phyloP scores from a whole-genome alignment of 2,329 filamentous ascomycete species.

The Ceratocystis lukuohia region DNA sequence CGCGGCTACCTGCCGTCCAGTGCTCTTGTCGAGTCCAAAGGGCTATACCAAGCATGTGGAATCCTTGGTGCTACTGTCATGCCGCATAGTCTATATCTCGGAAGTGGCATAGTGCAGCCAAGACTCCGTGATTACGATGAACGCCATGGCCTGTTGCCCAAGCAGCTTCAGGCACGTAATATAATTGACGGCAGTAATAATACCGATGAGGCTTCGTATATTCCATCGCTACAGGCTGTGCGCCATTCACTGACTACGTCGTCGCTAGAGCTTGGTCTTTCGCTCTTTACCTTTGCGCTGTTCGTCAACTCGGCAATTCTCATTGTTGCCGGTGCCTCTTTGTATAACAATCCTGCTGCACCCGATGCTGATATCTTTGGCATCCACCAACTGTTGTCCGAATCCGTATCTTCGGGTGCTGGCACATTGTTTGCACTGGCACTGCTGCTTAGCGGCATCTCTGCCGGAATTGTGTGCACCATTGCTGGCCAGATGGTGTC shows the following conservation, averaged over 20 bases:
- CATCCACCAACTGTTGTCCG: constrained; percentile 60
- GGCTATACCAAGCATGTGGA: constrained; percentile 57
- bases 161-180: constrained; percentile 19
- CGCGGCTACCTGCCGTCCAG: constrained; percentile 50
- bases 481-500: constrained; percentile 82
- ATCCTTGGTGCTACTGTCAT: constrained; percentile 66
- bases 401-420: constrained; percentile 57
- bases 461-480: constrained; percentile 76
- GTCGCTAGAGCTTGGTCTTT: constrained; percentile 54
- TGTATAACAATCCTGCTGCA: constrained; percentile 50
- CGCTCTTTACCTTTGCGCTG: constrained; percentile 68
- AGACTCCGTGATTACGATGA: constrained; percentile 51
- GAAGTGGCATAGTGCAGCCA: constrained; percentile 55
- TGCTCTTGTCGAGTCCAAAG: constrained; percentile 43
- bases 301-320: constrained; percentile 77
- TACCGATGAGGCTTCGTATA: constrained; percentile 45
- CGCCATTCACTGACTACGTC: constrained; percentile 60
- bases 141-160: constrained; percentile 40
- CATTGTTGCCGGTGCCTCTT: constrained; percentile 64
- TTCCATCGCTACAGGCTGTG: constrained; percentile 60
- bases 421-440: constrained; percentile 77
- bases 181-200: constrained; percentile 22
- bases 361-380: constrained; percentile 64
- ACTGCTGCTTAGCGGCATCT: constrained; percentile 64
- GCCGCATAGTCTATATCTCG: constrained; percentile 56